phyloP scores from a whole-genome alignment of 805 yeast genomes.

The Cyberlindnera lachancei region DNA sequence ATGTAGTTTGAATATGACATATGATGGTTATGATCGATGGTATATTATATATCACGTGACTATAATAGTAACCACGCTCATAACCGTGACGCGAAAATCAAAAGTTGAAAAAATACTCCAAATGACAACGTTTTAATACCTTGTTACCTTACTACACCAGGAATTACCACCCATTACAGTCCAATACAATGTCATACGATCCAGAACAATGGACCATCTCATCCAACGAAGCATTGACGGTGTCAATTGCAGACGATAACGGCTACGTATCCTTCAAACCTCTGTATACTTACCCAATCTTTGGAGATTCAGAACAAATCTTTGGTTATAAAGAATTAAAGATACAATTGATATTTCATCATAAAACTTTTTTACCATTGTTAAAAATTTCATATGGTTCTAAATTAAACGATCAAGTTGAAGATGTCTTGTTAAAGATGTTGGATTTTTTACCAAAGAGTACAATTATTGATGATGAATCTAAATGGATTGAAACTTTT shows the following conservation, averaged over 20 bases:
- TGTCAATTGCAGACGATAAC: constrained; percentile 51
- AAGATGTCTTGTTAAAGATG: constrained; percentile 51
- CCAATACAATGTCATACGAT: constrained; percentile 36
- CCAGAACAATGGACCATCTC: constrained; percentile 73
- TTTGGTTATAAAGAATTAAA: constrained; percentile 73
- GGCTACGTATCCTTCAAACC: constrained; percentile 68
- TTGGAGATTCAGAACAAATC: constrained; percentile 84
- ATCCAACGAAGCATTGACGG: constrained; percentile 57
- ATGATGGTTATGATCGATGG: too few species aligned
- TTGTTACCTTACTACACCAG: too few species aligned
- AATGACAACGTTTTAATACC: too few species aligned
- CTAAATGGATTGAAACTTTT: constrained; percentile 53
- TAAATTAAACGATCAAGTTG: constrained; percentile 47
- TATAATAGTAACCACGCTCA: too few species aligned
- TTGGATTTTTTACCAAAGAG: constrained; percentile 53
- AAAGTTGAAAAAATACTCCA: too few species aligned
- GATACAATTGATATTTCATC: constrained; percentile 66
- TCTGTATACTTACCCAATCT: constrained; percentile 83
- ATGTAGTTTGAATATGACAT: too few species aligned
- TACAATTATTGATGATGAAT: constrained; percentile 56
- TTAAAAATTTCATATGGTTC: constrained; percentile 49
- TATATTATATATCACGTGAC: too few species aligned
- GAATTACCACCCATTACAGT: constrained; percentile 1
- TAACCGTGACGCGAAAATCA: too few species aligned
- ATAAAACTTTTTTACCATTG: constrained; percentile 65